Evolutionary conservation across 148 eudicot species (phyloP).

Genomic region (Vaccinium vitisidaea): DNA sequence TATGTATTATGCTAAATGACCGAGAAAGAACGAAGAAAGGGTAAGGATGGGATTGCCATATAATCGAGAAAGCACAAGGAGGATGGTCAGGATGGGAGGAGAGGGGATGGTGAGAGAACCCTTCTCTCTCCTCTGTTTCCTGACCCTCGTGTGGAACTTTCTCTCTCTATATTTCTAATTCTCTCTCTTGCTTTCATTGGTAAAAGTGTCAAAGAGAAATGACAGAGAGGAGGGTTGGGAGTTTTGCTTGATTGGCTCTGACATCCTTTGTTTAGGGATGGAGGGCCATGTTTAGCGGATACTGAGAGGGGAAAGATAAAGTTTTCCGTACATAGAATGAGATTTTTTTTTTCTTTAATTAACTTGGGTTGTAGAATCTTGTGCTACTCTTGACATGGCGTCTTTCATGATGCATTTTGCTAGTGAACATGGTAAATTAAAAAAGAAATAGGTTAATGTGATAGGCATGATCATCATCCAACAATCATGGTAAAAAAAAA

Average conservation of each 20-base stretch:
- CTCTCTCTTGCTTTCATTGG: not conserved
- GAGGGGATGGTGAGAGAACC: slow-evolving; percentile 7
- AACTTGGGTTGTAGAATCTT: too few relatives aligned
- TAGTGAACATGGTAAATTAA: too few relatives aligned
- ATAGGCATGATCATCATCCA: too few relatives aligned
- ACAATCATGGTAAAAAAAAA: too few relatives aligned
- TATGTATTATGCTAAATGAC: not conserved
- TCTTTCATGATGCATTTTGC: too few relatives aligned
- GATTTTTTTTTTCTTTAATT: too few relatives aligned
- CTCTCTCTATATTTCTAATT: not conserved
- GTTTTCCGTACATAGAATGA: too few relatives aligned
- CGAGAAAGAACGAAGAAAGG: too few relatives aligned
- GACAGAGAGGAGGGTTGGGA: not conserved
- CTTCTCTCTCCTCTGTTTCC: slow-evolving; percentile 22
- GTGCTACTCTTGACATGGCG: too few relatives aligned
- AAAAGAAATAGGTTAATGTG: too few relatives aligned
- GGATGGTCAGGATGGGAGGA: not conserved
- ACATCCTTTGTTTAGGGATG: slow-evolving; percentile 22
- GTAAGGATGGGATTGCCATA: too few relatives aligned
- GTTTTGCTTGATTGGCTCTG: slow-evolving; percentile 13
- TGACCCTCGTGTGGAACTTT: not conserved
- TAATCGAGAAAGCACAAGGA: not conserved
- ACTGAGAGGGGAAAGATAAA: not conserved
- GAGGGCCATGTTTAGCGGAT: slow-evolving; percentile 37
- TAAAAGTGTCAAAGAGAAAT: not conserved